Evolutionary conservation across 108 stramenopile genomes (phyloP).

Genomic region (Nitzschia putrida): DNA sequence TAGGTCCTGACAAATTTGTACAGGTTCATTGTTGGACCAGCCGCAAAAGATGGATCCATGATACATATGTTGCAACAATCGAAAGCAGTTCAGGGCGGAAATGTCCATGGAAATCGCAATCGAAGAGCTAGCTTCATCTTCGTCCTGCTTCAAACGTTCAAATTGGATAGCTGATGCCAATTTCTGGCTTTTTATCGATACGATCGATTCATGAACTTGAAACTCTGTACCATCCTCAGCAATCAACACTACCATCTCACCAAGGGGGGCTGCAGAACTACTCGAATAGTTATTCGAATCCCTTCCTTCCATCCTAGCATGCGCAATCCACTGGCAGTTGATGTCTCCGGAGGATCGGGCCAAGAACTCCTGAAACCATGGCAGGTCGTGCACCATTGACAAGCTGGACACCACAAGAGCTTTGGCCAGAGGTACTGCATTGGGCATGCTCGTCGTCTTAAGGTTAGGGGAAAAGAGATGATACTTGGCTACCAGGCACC

Average conservation of each 20-base stretch:
- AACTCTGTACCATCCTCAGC: constrained; percentile 47
- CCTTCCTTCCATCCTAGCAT: background rate
- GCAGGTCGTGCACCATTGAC: no score
- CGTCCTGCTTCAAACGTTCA: constrained; percentile 36
- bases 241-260: constrained; percentile 18
- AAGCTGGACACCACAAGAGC: no score
- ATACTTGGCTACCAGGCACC: no score
- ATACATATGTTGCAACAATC: constrained; percentile 69
- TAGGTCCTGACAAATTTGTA: constrained; percentile 45
- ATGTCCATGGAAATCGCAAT: constrained; percentile 35
- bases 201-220: constrained; percentile 49
- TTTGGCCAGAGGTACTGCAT: no score
- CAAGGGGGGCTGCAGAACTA: no score
- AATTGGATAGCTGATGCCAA: constrained; percentile 77
- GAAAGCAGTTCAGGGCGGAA: constrained; percentile 28
- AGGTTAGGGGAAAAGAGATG: no score
- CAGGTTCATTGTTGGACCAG: constrained; percentile 25
- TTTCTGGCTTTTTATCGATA: constrained; percentile 65
- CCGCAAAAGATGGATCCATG: constrained; percentile 68
- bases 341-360: no score
- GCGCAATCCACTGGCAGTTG: no score
- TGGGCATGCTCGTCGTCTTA: no score
- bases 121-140: constrained; percentile 12
- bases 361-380: no score
- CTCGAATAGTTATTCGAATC: background rate